Conservation (phyloP, 352 stramenopile genomes). For the Phytophthora palmivora region DNA sequence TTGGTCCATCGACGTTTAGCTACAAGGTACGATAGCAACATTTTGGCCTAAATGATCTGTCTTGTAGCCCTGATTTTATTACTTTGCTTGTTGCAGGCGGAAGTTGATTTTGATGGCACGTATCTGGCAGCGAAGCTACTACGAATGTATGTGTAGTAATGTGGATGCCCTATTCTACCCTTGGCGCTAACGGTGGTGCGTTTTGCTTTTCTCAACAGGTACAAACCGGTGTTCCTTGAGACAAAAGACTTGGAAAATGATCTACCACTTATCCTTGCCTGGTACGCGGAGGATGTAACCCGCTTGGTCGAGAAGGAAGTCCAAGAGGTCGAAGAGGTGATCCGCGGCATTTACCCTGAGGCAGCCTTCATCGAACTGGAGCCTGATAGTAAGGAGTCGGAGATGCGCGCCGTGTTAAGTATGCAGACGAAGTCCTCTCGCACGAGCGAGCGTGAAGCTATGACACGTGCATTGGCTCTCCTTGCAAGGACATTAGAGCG, state of each 20-base stretch:
- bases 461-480: slow-evolving; percentile 78
- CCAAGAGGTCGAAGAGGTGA: slow-evolving; percentile 95
- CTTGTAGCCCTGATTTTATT: slow-evolving; percentile 9
- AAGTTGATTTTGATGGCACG: slow-evolving; percentile 99
- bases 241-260: slow-evolving; percentile 93
- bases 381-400: slow-evolving; percentile 93
- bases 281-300: slow-evolving; percentile 97
- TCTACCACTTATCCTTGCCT: slow-evolving; percentile 93
- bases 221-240: slow-evolving; percentile 94
- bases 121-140: slow-evolving; percentile 96
- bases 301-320: slow-evolving; percentile 96
- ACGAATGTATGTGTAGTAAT: slow-evolving; percentile 66
- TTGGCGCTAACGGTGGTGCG: slow-evolving; percentile 16
- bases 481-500: slow-evolving; percentile 80
- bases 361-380: slow-evolving; percentile 98
- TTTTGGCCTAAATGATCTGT: background rate
- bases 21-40: slow-evolving; percentile 89
- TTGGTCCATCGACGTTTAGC: slow-evolving; percentile 97
- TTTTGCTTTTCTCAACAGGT: slow-evolving; percentile 51
- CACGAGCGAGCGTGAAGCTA: slow-evolving; percentile 87
- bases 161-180: background rate
- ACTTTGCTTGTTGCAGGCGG: slow-evolving; percentile 65
- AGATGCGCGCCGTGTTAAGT: slow-evolving; percentile 85
- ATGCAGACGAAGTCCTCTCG: slow-evolving; percentile 85
- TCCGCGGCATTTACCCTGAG: slow-evolving; percentile 92